Base-by-base conservation (phyloP, 345 rosid species). In the Populus deltoides region DNA sequence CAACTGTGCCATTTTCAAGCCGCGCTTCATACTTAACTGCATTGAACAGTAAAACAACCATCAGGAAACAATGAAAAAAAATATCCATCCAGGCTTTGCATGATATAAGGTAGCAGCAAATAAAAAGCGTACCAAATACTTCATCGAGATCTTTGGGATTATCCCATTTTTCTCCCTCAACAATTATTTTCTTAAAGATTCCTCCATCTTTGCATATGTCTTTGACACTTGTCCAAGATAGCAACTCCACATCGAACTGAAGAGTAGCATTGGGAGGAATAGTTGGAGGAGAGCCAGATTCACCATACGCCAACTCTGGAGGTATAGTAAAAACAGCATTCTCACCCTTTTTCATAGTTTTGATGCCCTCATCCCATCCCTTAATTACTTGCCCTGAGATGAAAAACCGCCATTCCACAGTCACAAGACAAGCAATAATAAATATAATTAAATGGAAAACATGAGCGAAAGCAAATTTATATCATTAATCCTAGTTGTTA, bases 341-440 rank as follows among this genome's bases (percentile, higher is more conserved):
- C 81, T 94, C 98, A 7, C 92, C 92, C 76, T 92, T 94, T 89
- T 92, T 97, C 99, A 97, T 97, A 22, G 98, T 94, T 85, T 94
- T 97, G 69, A 97, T 90, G 68, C 99, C 99, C 67, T 79, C 86
- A 79, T 97, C 99, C 99, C 99, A 97, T 78, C 99, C 99, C 81
- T 94, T 93, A 33, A 92, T 94, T 76, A 94, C 98, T 79, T 90
- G 93, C 35, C 98, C 98, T 94, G 84, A 41, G 8, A 79, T 1
- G 10, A 45, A 7, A 27, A 0, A 47, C 16, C 16, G 6, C 6
- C 51, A 13, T 47, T 15, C 51, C 17, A 7, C n/a, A 76, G 15
- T 24, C 25, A 59, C 29, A 8, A 55, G 25, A n/a, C 25, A 59
- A 1, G 13, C 65, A 59, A n/a, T n/a, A 57, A 57, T n/a, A 10